phyloP scores from a whole-genome alignment of 2,329 filamentous ascomycete genomes.

The Ceratocystiopsis minuta region DNA sequence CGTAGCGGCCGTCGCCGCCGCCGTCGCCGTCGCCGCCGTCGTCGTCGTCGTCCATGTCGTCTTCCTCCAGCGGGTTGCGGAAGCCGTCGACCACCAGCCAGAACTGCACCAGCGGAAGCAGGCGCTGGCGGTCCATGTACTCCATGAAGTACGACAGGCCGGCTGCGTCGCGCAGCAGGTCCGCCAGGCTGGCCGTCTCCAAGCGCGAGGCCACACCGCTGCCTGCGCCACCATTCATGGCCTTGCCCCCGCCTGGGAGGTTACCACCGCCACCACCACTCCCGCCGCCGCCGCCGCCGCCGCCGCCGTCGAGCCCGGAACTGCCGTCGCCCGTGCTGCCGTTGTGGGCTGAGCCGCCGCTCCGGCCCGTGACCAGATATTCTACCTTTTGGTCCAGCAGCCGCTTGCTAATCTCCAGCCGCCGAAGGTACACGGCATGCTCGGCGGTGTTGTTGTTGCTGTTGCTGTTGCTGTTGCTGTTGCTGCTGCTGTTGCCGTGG shows the following conservation, averaged over 20 bases:
- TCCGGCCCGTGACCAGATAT: conserved; percentile 46
- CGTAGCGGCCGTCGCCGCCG: conserved; percentile 47
- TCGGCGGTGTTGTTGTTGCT: conserved; percentile 41
- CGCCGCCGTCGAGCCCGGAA: conserved; percentile 9
- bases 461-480: not conserved
- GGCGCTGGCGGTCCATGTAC: conserved; percentile 82
- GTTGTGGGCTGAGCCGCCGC: not conserved
- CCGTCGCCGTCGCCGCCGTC: conserved; percentile 51
- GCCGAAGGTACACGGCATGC: conserved; percentile 58
- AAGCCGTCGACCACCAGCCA: conserved; percentile 97
- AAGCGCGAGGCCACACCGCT: conserved; percentile 33
- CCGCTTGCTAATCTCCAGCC: conserved; percentile 80
- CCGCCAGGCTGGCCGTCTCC: conserved; percentile 59
- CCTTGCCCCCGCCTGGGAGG: not conserved
- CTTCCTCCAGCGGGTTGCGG: conserved; percentile 82
- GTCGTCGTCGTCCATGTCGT: conserved; percentile 52
- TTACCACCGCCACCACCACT: not conserved
- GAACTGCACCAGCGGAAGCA: conserved; percentile 87
- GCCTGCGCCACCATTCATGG: too few relatives aligned
- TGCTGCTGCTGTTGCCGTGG: not conserved
- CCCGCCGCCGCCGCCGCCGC: not conserved
- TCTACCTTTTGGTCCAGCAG: conserved; percentile 80
- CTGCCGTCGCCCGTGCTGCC: not conserved
- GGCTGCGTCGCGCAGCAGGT: conserved; percentile 77
- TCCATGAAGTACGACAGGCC: conserved; percentile 99